Evolutionary conservation across 257 asterid genomes (phyloP).

Genomic region (Mitragyna speciosa): DNA sequence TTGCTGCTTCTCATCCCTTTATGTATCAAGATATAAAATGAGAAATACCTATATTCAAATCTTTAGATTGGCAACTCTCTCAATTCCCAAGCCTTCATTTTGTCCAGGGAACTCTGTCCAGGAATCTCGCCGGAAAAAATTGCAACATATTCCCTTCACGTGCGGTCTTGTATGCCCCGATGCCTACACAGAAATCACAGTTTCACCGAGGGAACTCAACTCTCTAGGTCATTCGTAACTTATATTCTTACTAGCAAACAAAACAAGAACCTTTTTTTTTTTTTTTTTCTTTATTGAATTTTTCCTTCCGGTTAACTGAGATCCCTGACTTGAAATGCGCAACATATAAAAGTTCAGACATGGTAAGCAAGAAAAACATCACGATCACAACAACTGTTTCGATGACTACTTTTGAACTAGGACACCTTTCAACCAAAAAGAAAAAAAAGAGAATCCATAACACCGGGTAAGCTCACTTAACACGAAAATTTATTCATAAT

Average conservation of each 20-base stretch:
- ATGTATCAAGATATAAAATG: neutral
- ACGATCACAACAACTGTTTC: neutral
- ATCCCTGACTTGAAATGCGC: neutral
- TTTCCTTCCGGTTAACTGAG: constrained; percentile 8
- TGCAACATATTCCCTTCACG: constrained; percentile 47
- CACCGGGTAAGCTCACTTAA: neutral
- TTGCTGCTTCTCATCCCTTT: neutral
- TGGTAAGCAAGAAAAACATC: neutral
- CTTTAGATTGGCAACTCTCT: neutral
- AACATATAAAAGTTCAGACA: neutral
- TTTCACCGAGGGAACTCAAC: constrained; percentile 12
- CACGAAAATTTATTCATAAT: neutral
- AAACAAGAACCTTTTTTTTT: constrained; percentile 6
- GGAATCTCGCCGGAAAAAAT: constrained; percentile 67
- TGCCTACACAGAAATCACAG: constrained; percentile 13
- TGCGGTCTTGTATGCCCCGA: constrained; percentile 34
- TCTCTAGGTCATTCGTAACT: constrained; percentile 16
- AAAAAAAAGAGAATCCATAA: too few relatives aligned
- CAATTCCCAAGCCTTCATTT: constrained; percentile 10
- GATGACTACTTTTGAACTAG: neutral
- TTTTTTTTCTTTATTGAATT: neutral
- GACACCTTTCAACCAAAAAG: too few relatives aligned
- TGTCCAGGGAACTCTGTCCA: constrained; percentile 19
- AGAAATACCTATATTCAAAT: neutral
- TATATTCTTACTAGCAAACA: constrained; percentile 27